phyloP scores from a whole-genome alignment of 2,329 filamentous ascomycete genomes.

The Aspergillus persii region DNA sequence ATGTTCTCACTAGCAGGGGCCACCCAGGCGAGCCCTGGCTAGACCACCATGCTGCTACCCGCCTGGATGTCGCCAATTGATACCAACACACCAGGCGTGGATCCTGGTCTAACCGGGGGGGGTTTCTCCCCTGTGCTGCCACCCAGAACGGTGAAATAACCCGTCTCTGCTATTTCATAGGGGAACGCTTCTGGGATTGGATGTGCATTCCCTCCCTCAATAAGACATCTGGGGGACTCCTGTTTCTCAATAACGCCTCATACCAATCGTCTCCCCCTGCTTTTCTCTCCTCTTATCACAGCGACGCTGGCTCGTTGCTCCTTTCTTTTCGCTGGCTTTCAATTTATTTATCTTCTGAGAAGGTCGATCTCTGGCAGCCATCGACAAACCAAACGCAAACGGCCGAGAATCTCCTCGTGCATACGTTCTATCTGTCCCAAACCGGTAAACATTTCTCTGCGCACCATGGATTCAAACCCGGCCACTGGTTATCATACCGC shows the following conservation, averaged over 20 bases:
- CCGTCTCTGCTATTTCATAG: conserved; percentile 10
- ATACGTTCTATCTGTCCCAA: not conserved
- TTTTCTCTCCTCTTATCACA: not conserved
- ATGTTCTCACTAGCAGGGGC: not conserved
- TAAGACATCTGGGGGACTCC: conserved; percentile 8
- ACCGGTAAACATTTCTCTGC: not conserved
- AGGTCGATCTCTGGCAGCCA: not conserved
- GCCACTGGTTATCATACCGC: conserved; percentile 9
- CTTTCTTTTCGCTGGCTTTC: not conserved
- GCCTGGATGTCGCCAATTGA: not conserved
- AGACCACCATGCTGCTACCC: not conserved
- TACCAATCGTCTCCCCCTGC: not conserved
- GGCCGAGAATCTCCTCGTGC: not conserved
- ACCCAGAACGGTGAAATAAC: not conserved
- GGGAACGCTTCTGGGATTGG: conserved; percentile 4
- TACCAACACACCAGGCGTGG: not conserved
- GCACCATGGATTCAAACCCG: not conserved
- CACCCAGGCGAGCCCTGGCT: not conserved
- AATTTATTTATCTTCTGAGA: not conserved
- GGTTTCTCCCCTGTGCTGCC: not conserved
- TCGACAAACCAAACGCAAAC: not conserved
- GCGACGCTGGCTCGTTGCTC: conserved; percentile 11
- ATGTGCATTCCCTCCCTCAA: conserved; percentile 2
- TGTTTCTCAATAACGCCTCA: conserved; percentile 4
- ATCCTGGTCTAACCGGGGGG: not conserved